Percentiles rank a stretch among this genome's conserved stretches.
Conservation (phyloP, 495 filamentous ascomycete genomes). For the Aspergillus haitiensis region DNA sequence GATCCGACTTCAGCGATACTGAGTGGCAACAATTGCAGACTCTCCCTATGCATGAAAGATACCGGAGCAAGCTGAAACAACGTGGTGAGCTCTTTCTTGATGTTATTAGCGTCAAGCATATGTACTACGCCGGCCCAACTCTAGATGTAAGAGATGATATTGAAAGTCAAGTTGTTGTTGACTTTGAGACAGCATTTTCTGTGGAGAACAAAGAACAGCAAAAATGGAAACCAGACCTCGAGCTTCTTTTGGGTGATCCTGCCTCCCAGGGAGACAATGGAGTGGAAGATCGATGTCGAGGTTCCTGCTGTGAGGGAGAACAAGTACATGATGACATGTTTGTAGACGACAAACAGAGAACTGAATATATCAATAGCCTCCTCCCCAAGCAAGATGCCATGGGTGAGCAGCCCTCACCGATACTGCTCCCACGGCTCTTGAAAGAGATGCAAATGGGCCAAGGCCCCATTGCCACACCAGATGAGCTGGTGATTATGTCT, state of each 20-base stretch:
- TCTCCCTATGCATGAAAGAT: too few species aligned
- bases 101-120: slow-evolving; percentile 31
- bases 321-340: slow-evolving; percentile 29
- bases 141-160: slow-evolving; percentile 38
- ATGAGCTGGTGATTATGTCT: slow-evolving; percentile 41
- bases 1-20: slow-evolving; percentile 17
- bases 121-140: slow-evolving; percentile 46
- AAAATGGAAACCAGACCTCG: slow-evolving; percentile 17
- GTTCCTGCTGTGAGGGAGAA: slow-evolving; percentile 9
- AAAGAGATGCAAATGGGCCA: too few species aligned
- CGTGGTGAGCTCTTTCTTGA: slow-evolving; percentile 36
- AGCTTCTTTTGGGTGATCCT: too few species aligned
- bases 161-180: slow-evolving; percentile 53
- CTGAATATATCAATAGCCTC: slow-evolving; percentile 31
- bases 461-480: neutral
- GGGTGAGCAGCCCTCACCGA: too few species aligned
- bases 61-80: too few species aligned
- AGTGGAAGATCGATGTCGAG: too few species aligned
- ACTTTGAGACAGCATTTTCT: slow-evolving; percentile 45
- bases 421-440: too few species aligned
- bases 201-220: slow-evolving; percentile 12
- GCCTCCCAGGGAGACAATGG: too few species aligned
- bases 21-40: slow-evolving; percentile 16
- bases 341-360: slow-evolving; percentile 30
- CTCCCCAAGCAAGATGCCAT: slow-evolving; percentile 9